Base-by-base conservation (phyloP, 1,284 basidiomycete genomes). In the Ustilago trichophora region DNA sequence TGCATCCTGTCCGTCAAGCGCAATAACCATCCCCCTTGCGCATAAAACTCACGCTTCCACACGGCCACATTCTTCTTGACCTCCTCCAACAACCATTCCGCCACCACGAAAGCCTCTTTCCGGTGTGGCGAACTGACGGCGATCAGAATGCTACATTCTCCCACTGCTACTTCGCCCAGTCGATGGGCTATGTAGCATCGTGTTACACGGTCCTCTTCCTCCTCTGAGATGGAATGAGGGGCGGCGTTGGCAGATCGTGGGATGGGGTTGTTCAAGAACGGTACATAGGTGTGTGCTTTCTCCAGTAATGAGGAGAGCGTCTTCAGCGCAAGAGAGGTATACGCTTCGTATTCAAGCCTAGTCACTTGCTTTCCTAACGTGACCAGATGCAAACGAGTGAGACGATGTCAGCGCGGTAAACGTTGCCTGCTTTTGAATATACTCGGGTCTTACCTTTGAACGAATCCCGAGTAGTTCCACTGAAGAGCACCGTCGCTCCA, bases 61-160 rank as follows among this genome's bases (percentile, higher is more conserved):
- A 94, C 89, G 78, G 91, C 91, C 27, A 87, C 91, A 70, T 87
- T 88, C 59, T 83, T 83, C 83, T 95, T 95, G 54, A 93, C 88
- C 55, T 89, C 86, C 81, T 95, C 92, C 16, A 94, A 84, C 58
- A 92, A 87, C 77, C 84, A 87, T 80, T 93, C 91, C 76, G 90
- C 91, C 12, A 88, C 88, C 42, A 85, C 82, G 77, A 93, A 93
- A 3, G 91, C 88, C 76, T 91, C 90, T 69, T 88, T 88, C 24
- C 92, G 85, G 82, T 92, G 92, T 18, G 91, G 89, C n/a, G 89
- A 89, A 9, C 90, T 90, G 7, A 92, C 90, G 2, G 90, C 90
- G 55, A 93, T 88, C 43, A 93, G 88, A 66, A 93, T 91, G 11
- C 90, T 91, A 18, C 89, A 86, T 75, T 92, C 86, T 13, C 89